Conservation (phyloP, 2,329 filamentous ascomycete genomes). For the Ascosphaera pollenicola region DNA sequence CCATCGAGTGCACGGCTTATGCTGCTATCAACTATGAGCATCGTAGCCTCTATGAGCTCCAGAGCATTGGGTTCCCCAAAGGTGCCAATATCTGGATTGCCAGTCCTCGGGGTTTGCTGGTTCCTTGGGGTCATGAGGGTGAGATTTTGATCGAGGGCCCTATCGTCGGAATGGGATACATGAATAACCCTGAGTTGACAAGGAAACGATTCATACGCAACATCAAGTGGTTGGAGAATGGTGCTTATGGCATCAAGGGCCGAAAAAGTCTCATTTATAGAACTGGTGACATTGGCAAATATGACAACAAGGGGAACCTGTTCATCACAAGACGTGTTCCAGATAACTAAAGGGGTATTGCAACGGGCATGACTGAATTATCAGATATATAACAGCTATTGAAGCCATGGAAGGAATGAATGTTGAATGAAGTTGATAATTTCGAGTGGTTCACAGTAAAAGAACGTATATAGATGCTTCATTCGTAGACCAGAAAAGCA, state of each 20-base stretch:
- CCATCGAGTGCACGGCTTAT: slow-evolving; percentile 12
- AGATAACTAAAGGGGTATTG: slow-evolving; percentile 5
- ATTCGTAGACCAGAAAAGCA: no score
- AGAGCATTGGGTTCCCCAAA: background rate
- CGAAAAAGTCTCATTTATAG: slow-evolving; percentile 33
- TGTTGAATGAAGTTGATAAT: no score
- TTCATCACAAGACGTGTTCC: slow-evolving; percentile 46
- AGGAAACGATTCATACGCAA: background rate
- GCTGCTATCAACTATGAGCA: slow-evolving; percentile 5
- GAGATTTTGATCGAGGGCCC: slow-evolving; percentile 68
- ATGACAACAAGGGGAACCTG: slow-evolving; percentile 51
- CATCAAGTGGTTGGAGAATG: slow-evolving; percentile 1
- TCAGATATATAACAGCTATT: no score
- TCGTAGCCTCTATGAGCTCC: background rate
- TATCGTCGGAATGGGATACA: slow-evolving; percentile 65
- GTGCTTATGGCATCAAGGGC: background rate
- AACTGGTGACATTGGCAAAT: slow-evolving; percentile 56
- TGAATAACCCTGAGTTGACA: slow-evolving; percentile 31
- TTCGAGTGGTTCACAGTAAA: no score
- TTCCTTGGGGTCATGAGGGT: slow-evolving; percentile 52
- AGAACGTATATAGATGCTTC: no score
- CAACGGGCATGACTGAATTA: no score
- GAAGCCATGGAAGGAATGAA: no score
- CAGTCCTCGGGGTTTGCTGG: slow-evolving; percentile 21
- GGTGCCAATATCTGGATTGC: slow-evolving; percentile 2